Percentiles rank a stretch among this genome's conserved stretches.
Conservation (phyloP, 352 stramenopile species). For the Peronospora destructor region DNA sequence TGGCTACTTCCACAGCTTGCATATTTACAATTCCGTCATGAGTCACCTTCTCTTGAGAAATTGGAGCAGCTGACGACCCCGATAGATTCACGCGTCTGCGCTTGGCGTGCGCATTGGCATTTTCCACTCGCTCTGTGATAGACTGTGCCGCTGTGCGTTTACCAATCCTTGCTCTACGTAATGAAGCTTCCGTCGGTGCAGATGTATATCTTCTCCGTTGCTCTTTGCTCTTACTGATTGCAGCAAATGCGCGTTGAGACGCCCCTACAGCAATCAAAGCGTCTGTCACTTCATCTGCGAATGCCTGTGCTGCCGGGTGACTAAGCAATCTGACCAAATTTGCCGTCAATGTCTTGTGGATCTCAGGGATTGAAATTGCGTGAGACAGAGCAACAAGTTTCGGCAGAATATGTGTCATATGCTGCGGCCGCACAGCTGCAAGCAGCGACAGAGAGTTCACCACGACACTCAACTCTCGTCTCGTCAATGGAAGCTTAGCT, state of each 20-base stretch:
- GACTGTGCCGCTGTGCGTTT: slow-evolving; percentile 59
- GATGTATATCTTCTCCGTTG: slow-evolving; percentile 67
- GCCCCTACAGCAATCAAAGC: slow-evolving; percentile 61
- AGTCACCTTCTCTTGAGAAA: slow-evolving; percentile 38
- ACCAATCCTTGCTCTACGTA: slow-evolving; percentile 55
- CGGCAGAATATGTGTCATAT: slow-evolving; percentile 48
- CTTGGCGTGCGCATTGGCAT: slow-evolving; percentile 45
- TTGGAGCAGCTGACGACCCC: slow-evolving; percentile 17
- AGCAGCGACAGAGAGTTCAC: slow-evolving; percentile 69
- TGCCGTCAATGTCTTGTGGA: slow-evolving; percentile 56
- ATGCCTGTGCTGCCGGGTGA: slow-evolving; percentile 45
- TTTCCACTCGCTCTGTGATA: slow-evolving; percentile 54
- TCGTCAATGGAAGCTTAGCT: slow-evolving; percentile 21
- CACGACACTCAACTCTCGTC: slow-evolving; percentile 49
- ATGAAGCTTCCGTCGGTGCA: slow-evolving; percentile 55
- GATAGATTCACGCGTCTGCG: slow-evolving; percentile 35
- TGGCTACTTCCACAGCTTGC: slow-evolving; percentile 56
- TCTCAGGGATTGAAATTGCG: slow-evolving; percentile 17
- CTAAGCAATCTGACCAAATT: slow-evolving; percentile 70
- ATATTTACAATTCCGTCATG: slow-evolving; percentile 74
- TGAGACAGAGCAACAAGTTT: slow-evolving; percentile 38
- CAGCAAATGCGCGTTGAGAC: slow-evolving; percentile 66
- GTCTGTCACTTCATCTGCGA: slow-evolving; percentile 69
- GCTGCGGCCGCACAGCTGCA: slow-evolving; percentile 50
- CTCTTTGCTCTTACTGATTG: slow-evolving; percentile 77